phyloP scores from a whole-genome alignment of 2,329 filamentous ascomycete species.

The Aureobasidium sp. region DNA sequence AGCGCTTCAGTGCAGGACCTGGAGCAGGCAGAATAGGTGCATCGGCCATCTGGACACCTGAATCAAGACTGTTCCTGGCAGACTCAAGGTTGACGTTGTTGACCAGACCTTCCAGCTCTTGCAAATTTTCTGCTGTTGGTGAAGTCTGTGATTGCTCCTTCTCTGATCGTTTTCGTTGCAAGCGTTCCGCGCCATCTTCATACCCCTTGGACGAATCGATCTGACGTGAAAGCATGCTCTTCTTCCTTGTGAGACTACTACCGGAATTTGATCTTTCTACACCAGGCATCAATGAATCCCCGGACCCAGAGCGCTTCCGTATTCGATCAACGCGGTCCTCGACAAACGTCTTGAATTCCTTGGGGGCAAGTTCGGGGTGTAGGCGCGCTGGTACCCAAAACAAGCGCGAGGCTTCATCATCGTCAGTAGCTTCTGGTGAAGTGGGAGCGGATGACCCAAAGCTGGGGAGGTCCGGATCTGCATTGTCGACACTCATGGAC shows the following conservation, averaged over 20 bases:
- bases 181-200: slow-evolving; percentile 72
- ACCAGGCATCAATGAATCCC: slow-evolving; percentile 55
- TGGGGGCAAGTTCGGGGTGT: slow-evolving; percentile 89
- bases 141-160: background rate
- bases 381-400: slow-evolving; percentile 95
- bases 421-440: slow-evolving; percentile 63
- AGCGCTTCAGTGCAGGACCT: slow-evolving; percentile 76
- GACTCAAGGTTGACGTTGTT: slow-evolving; percentile 62
- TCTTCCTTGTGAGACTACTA: slow-evolving; percentile 70
- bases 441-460: slow-evolving; percentile 59
- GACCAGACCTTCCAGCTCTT: slow-evolving; percentile 70
- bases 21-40: slow-evolving; percentile 68
- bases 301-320: slow-evolving; percentile 67
- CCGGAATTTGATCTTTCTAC: slow-evolving; percentile 48
- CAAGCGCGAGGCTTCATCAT: slow-evolving; percentile 78
- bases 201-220: slow-evolving; percentile 73
- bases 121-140: slow-evolving; percentile 52
- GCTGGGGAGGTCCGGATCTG: slow-evolving; percentile 68
- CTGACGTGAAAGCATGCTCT: slow-evolving; percentile 90
- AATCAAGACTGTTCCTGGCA: slow-evolving; percentile 35
- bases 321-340: slow-evolving; percentile 90
- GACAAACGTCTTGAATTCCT: slow-evolving; percentile 93
- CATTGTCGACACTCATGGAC: slow-evolving; percentile 80
- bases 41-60: slow-evolving; percentile 32
- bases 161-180: slow-evolving; percentile 64